Percentiles rank a stretch among this genome's conserved stretches.
phyloP scores from a whole-genome alignment of 2,329 filamentous ascomycete species.

The Fusarium hainanense region DNA sequence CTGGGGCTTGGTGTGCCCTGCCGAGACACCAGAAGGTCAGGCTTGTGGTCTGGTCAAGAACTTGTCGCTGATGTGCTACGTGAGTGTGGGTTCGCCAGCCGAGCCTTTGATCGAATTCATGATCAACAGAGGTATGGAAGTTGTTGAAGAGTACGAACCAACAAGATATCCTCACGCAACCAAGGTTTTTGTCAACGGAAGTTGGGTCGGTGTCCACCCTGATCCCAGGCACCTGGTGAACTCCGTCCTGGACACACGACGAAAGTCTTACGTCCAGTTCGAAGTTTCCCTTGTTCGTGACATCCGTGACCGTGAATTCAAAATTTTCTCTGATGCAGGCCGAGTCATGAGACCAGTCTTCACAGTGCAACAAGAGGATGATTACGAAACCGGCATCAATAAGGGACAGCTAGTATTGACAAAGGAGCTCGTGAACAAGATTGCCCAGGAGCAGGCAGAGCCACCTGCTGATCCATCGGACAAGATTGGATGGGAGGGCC shows the following conservation, averaged over 20 bases:
- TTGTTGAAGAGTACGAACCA: constrained; percentile 94
- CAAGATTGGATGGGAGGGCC: constrained; percentile 88
- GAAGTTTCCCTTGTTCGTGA: constrained; percentile 96
- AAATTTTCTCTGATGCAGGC: constrained; percentile 97
- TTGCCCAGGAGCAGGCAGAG: constrained; percentile 78
- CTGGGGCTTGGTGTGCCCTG: constrained; percentile 97
- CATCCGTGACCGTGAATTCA: constrained; percentile 97
- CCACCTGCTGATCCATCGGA: constrained; percentile 68
- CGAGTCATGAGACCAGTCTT: constrained; percentile 94
- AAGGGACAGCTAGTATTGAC: constrained; percentile 82
- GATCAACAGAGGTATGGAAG: constrained; percentile 94
- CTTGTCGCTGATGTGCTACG: constrained; percentile 97
- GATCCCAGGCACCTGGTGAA: constrained; percentile 87
- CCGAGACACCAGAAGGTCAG: constrained; percentile 98
- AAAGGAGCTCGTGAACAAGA: constrained; percentile 80
- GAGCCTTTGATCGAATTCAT: constrained; percentile 89
- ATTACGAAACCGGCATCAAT: constrained; percentile 67
- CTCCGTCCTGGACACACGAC: constrained; percentile 79
- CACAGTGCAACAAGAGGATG: constrained; percentile 89
- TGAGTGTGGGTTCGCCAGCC: constrained; percentile 92
- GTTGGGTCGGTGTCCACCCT: constrained; percentile 95
- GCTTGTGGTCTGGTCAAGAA: constrained; percentile 99
- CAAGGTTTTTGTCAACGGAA: constrained; percentile 97
- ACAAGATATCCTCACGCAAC: constrained; percentile 89
- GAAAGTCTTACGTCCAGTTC: constrained; percentile 85